phyloP scores from a whole-genome alignment of 2,329 filamentous ascomycete genomes.

The Aspergillus sp. region DNA sequence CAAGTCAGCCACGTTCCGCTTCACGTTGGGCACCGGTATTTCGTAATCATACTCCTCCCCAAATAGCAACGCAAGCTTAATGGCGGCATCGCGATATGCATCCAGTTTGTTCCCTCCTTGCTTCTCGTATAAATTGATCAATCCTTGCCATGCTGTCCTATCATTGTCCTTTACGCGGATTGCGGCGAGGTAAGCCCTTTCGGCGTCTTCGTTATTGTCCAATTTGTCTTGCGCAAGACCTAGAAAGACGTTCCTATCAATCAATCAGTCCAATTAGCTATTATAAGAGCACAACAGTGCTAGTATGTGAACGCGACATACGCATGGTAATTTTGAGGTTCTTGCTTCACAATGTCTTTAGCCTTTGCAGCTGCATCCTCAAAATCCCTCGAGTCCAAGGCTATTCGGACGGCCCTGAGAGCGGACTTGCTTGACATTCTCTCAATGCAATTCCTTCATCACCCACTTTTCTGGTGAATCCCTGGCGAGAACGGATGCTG shows the following conservation, averaged over 20 bases:
- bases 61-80: slow-evolving; percentile 68
- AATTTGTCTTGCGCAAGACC: slow-evolving; percentile 78
- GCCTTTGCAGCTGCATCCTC: slow-evolving; percentile 65
- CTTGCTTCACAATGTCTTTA: slow-evolving; percentile 59
- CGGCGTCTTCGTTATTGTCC: slow-evolving; percentile 61
- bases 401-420: slow-evolving; percentile 72
- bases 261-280: slow-evolving; percentile 6
- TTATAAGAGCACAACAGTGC: slow-evolving; percentile 1
- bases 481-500: background rate
- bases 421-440: slow-evolving; percentile 55
- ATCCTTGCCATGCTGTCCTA: slow-evolving; percentile 80
- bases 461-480: background rate
- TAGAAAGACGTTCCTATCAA: slow-evolving; percentile 65
- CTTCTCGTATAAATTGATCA: slow-evolving; percentile 77
- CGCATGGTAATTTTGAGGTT: slow-evolving; percentile 75
- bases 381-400: slow-evolving; percentile 70
- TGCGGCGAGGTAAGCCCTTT: slow-evolving; percentile 66
- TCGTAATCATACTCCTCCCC: slow-evolving; percentile 48
- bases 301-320: slow-evolving; percentile 33
- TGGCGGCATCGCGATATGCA: slow-evolving; percentile 64
- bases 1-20: slow-evolving; percentile 8
- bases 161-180: slow-evolving; percentile 64
- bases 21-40: too few relatives aligned
- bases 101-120: slow-evolving; percentile 61
- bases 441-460: slow-evolving; percentile 15